Evolutionary conservation across 2,329 filamentous ascomycete species (phyloP), one percentile per base, ranked within the genome.

Genomic region (Paraconiothyrium brasiliense): DNA sequence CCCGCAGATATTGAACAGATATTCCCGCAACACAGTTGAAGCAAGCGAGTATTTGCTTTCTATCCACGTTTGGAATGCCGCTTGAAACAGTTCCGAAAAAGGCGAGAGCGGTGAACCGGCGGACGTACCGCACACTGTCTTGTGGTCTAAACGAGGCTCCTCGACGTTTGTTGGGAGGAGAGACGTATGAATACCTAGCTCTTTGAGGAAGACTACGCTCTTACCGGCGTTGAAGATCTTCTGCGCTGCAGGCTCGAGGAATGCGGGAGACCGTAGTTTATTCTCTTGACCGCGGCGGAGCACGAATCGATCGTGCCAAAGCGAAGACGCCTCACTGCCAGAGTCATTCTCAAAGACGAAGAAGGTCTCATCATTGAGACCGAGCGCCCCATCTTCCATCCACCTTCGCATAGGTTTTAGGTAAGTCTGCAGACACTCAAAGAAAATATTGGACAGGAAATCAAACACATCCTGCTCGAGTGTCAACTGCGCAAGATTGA

Each of bases 181-280:
- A 62, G 75, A 59, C 64, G 70, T 75, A 62, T 85, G 83, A 58
- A 85, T 83, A 44, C 89, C 87, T 11, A 97, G 82, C 51, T 90
- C 86, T 62, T 89, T 90, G n/a, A 97, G 80, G 48, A 97, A 90
- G 1, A 95, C 87, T 58, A 95, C 89, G 69, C 91, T 96, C 78
- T 97, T 97, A 0, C 94, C 94, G 1, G 92, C 90, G 1, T 90
- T 93, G 70, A 97, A 94, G 41, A 97, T 92, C 64, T 89, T 91
- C 27, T 83, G 80, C 0, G 87, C 88, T 1, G 89, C 86, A 2
- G 89, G 85, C 43, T 89, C 87, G 4, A 97, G 83, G 66, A 97
- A 97, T 2, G 81, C 84, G 0, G 94, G 94, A 0, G 90, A 89
- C 68, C 90, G 88, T 1, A 93, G 76, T 1, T 80, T 79, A 16